A percentile compares a stretch with the other conserved stretches of the same genome.
phyloP scores from a whole-genome alignment of 495 filamentous ascomycete species.

The Aspergillus bridgeri region DNA sequence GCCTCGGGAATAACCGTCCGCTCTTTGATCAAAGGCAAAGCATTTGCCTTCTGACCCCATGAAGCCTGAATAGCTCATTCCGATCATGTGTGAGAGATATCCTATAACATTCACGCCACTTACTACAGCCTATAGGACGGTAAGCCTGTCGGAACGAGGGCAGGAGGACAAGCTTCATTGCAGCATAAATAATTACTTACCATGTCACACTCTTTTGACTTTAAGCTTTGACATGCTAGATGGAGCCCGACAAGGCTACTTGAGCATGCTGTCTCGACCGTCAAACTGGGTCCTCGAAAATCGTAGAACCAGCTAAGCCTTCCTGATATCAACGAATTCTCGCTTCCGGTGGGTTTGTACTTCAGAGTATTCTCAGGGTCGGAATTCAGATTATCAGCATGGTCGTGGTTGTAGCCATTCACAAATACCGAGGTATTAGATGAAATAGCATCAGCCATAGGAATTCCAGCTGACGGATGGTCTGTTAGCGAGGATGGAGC shows the following conservation, averaged over 20 bases:
- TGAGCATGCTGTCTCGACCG: slow-evolving; percentile 35
- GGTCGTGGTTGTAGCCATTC: slow-evolving; percentile 15
- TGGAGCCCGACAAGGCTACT: slow-evolving; percentile 33
- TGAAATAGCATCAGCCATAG: slow-evolving; percentile 1
- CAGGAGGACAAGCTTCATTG: neutral
- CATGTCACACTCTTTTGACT: slow-evolving; percentile 28
- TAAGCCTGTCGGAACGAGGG: neutral
- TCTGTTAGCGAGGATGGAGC: too few relatives aligned
- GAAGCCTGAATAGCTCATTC: too few relatives aligned
- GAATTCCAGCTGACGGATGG: slow-evolving; percentile 7
- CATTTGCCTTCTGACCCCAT: slow-evolving; percentile 26
- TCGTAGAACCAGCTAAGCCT: slow-evolving; percentile 31
- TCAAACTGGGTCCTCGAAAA: slow-evolving; percentile 24
- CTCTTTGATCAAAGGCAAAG: slow-evolving; percentile 29
- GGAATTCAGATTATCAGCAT: slow-evolving; percentile 6
- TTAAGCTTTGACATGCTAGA: slow-evolving; percentile 36
- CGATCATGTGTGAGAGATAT: too few relatives aligned
- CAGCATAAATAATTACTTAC: too few relatives aligned
- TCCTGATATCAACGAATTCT: slow-evolving; percentile 17
- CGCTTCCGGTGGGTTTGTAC: slow-evolving; percentile 5
- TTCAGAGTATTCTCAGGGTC: slow-evolving; percentile 3
- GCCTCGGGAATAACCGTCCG: slow-evolving; percentile 32
- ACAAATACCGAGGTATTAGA: slow-evolving; percentile 17
- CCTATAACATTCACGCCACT: too few relatives aligned
- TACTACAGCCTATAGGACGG: slow-evolving; percentile 21